Evolutionary conservation across 1,284 basidiomycete genomes (phyloP).

Genomic region (Amylostereum areolatum): DNA sequence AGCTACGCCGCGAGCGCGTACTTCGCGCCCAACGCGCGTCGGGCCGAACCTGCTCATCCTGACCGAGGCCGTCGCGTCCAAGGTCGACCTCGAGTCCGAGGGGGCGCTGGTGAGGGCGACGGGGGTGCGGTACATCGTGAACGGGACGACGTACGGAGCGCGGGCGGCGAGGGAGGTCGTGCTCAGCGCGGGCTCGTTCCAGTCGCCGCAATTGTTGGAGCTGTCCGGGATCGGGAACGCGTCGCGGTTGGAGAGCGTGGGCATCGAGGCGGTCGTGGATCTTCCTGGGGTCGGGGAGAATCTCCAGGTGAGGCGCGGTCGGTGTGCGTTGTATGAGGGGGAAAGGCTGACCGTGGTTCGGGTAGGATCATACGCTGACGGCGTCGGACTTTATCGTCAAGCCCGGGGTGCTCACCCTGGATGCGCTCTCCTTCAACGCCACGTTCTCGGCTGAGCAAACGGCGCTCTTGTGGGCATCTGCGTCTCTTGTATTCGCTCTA

Average conservation of each 20-base stretch:
- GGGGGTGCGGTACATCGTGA: background rate
- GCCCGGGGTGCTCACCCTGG: conserved; percentile 8
- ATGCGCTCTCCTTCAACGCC: conserved; percentile 10
- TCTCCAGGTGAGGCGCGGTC: no score
- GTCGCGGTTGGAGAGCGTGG: background rate
- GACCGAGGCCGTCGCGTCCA: background rate
- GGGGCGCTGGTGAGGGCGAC: background rate
- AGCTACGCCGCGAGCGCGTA: background rate
- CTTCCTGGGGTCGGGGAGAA: background rate
- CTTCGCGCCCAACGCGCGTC: background rate
- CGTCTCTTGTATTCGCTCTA: conserved; percentile 20
- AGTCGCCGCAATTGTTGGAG: background rate
- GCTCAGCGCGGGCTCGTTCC: background rate
- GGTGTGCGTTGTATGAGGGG: background rate
- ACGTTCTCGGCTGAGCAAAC: background rate
- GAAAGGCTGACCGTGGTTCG: background rate
- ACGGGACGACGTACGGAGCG: background rate
- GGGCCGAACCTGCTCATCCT: background rate
- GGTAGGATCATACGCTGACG: conserved; percentile 2
- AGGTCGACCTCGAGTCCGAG: background rate
- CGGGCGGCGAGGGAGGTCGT: background rate
- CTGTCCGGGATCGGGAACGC: background rate
- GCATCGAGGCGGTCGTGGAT: background rate
- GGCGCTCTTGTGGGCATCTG: conserved; percentile 15
- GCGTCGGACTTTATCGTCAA: conserved; percentile 12